Evolutionary conservation across 2,329 filamentous ascomycete species (phyloP), one percentile per base, ranked within the genome.

Genomic region (Ophiostoma pallidulum): DNA sequence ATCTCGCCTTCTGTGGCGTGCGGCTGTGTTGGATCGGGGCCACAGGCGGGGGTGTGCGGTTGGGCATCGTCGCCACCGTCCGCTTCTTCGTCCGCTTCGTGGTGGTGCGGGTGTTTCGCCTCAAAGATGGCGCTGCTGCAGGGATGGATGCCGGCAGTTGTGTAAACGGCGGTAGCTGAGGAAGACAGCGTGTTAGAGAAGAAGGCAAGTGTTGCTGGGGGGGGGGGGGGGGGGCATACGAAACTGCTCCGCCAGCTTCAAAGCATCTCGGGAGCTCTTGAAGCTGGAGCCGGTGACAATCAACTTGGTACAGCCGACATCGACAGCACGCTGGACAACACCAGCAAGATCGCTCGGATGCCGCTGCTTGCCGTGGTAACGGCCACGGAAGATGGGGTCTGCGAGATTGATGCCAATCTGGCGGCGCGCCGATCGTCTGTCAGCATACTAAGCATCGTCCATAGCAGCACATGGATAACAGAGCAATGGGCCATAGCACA

Each of bases 401-500:
- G 90, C 86, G 47, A 98, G 77, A 65, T 98, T 98, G 72, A 98
- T 96, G 49, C 91, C 92, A 60, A 98, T 83, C 79, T 83, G 62
- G 53, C 58, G 48, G 3, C 16, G 28, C 22, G 14, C 12, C 26
- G 8, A 16, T 8, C 20, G 39, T 46, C 29, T 29, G 33, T 22
- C 24, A n/a, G 33, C 13, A 4, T 26, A 14, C 8, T 40, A n/a
- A n/a, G n/a, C n/a, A n/a, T n/a, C n/a, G n/a, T n/a, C n/a, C n/a
- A n/a, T n/a, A n/a, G n/a, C n/a, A n/a, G n/a, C n/a, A n/a, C n/a
- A n/a, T n/a, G n/a, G n/a, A n/a, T n/a, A n/a, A n/a, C n/a, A n/a
- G n/a, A n/a, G n/a, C n/a, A n/a, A n/a, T n/a, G n/a, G n/a, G n/a
- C n/a, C n/a, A n/a, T n/a, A 29, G 18, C 26, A 38, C 13, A 10